Percentiles rank a stretch among this genome's conserved stretches.
These are phyloP conservation scores for Endoconidiophora polonica DNA, from an alignment of 2,329 filamentous ascomycete species.

Conservation along the genomic window DNA sequence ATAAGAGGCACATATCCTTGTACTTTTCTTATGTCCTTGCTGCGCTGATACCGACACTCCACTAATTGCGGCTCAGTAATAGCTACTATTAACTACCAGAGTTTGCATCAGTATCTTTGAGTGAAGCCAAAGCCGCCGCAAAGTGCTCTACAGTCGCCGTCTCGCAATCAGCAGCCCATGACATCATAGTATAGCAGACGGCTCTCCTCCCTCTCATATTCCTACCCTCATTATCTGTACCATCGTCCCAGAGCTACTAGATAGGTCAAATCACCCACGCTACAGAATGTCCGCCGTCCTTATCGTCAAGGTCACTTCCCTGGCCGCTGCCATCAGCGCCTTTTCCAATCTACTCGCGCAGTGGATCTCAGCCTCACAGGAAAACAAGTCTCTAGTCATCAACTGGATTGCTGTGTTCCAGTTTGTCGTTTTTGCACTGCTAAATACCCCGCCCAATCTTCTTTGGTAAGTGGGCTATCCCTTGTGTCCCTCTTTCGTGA, in stretches of 20 bases:
- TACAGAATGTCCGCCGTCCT: constrained; percentile 22
- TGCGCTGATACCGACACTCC: too few species aligned
- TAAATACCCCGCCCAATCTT: constrained; percentile 70
- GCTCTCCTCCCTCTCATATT: background rate
- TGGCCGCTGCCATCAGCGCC: constrained; percentile 47
- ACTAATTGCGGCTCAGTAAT: too few species aligned
- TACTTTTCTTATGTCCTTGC: too few species aligned
- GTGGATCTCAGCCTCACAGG: constrained; percentile 44
- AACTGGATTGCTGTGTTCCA: constrained; percentile 55
- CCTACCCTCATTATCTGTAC: background rate
- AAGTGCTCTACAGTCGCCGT: too few species aligned
- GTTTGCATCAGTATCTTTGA: too few species aligned
- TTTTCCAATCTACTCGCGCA: constrained; percentile 62
- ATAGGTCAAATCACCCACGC: constrained; percentile 14
- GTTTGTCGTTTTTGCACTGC: constrained; percentile 56
- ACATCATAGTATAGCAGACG: too few species aligned
- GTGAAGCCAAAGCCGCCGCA: too few species aligned
- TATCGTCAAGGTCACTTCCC: constrained; percentile 43
- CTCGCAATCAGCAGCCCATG: too few species aligned
- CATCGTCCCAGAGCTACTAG: constrained; percentile 18
- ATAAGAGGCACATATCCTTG: too few species aligned
- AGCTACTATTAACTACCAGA: too few species aligned
- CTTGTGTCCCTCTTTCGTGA: background rate
- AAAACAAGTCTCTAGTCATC: constrained; percentile 35
- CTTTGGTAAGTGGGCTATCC: constrained; percentile 38